A percentile compares a stretch with the other conserved stretches of the same genome.
phyloP scores from a whole-genome alignment of 345 rosid species.

The Eucalyptus urophylla region DNA sequence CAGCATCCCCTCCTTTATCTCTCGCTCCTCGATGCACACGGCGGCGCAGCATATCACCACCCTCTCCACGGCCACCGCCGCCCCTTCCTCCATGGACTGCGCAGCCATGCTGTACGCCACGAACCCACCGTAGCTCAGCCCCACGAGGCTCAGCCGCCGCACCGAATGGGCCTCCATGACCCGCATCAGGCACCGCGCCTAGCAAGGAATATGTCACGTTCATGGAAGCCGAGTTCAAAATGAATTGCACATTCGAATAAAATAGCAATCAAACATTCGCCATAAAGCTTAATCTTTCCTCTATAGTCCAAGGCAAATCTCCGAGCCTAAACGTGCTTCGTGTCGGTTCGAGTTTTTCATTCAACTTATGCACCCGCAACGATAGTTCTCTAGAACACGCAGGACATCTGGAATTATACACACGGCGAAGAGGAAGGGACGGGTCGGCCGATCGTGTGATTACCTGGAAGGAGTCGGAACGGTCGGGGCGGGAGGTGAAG shows the following conservation, averaged over 20 bases:
- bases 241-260: neutral
- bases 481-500: constrained; percentile 56
- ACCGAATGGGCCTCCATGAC: constrained; percentile 46
- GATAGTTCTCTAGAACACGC: neutral
- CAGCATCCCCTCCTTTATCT: constrained; percentile 50
- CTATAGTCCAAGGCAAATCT: neutral
- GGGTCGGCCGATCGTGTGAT: neutral
- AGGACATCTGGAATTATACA: neutral
- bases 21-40: constrained; percentile 76
- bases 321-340: neutral
- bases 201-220: neutral
- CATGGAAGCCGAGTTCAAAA: neutral
- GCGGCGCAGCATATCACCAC: constrained; percentile 70
- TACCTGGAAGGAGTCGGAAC: constrained; percentile 53
- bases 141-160: constrained; percentile 39
- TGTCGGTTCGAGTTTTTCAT: neutral
- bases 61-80: constrained; percentile 47
- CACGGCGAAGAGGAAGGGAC: neutral
- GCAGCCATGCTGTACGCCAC: constrained; percentile 71
- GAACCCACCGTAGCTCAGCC: constrained; percentile 85
- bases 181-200: constrained; percentile 54
- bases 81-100: constrained; percentile 45
- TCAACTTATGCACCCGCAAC: neutral
- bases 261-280: neutral
- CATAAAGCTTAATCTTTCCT: neutral